Percentiles rank a stretch among this genome's conserved stretches.
Conservation (phyloP, 2,329 filamentous ascomycete genomes). For the Xylaria sp. region DNA sequence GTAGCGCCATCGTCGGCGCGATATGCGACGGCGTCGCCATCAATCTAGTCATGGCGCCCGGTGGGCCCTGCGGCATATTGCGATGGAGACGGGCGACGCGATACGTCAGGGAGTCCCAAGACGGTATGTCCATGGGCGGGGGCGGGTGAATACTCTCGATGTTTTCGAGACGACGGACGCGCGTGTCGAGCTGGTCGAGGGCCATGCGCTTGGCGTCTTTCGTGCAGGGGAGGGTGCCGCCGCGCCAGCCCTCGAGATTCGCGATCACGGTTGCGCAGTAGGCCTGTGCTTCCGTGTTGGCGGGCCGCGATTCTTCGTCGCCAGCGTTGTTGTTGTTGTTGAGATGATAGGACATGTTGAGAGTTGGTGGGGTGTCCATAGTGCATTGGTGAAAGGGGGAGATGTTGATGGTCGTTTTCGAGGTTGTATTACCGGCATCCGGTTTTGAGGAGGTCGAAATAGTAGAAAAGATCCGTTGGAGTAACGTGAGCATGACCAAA, state of each 20-base stretch:
- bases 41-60: not conserved
- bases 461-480: not conserved
- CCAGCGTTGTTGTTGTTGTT: not conserved
- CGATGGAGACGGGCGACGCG: constrained; percentile 21
- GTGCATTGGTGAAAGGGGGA: not conserved
- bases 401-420: not conserved
- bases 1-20: constrained; percentile 11
- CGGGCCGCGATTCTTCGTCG: not conserved
- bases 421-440: not conserved
- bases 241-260: constrained; percentile 23
- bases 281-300: constrained; percentile 13
- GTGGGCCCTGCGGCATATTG: constrained; percentile 9
- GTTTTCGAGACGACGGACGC: constrained; percentile 21
- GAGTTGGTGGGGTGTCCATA: constrained; percentile 8
- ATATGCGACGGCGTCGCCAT: constrained; percentile 9
- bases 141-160: constrained; percentile 18
- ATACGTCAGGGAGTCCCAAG: constrained; percentile 27
- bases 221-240: not conserved
- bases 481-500: not conserved
- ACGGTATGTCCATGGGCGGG: constrained; percentile 22
- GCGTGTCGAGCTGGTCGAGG: constrained; percentile 21
- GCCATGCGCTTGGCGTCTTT: constrained; percentile 6
- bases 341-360: not conserved
- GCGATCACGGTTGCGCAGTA: constrained; percentile 25
- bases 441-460: not conserved